Conservation (phyloP, 2,329 filamentous ascomycete genomes). For the Penicillium expansum region DNA sequence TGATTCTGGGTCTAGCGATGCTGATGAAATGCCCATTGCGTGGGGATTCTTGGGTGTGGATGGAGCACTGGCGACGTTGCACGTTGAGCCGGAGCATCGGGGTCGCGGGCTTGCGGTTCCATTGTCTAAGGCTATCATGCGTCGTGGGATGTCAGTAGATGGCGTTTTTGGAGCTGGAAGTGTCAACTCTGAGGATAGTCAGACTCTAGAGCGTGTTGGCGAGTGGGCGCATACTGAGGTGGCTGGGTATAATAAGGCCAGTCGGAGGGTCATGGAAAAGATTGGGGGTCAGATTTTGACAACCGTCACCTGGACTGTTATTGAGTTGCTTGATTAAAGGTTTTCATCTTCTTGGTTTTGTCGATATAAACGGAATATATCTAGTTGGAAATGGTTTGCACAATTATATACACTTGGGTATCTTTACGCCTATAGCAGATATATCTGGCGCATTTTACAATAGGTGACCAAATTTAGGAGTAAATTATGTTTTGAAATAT, state of each 20-base stretch:
- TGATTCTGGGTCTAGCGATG: conserved; percentile 1
- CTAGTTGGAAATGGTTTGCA: not conserved
- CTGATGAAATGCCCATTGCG: conserved; percentile 34
- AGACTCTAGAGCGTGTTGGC: conserved; percentile 11
- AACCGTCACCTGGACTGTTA: conserved; percentile 39
- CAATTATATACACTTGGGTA: not conserved
- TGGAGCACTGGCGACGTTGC: conserved; percentile 38
- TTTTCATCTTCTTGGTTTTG: not conserved
- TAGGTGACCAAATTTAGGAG: not conserved
- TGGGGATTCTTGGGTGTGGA: conserved; percentile 44
- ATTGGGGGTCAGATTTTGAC: conserved; percentile 38
- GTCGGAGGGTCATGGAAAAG: conserved; percentile 47
- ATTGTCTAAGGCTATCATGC: conserved; percentile 36
- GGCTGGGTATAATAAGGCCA: conserved; percentile 33
- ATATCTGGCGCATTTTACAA: not conserved
- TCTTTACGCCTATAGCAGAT: not conserved
- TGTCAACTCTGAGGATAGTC: conserved; percentile 4
- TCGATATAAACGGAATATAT: not conserved
- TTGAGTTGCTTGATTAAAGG: conserved; percentile 30
- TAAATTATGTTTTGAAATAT: not conserved
- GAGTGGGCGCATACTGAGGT: conserved; percentile 43
- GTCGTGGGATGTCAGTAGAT: conserved; percentile 23
- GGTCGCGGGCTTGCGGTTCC: conserved; percentile 35
- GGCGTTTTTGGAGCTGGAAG: conserved; percentile 20
- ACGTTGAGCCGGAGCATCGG: conserved; percentile 45